Conservation (phyloP, 2,329 filamentous ascomycete genomes). For the Curvularia sp. region DNA sequence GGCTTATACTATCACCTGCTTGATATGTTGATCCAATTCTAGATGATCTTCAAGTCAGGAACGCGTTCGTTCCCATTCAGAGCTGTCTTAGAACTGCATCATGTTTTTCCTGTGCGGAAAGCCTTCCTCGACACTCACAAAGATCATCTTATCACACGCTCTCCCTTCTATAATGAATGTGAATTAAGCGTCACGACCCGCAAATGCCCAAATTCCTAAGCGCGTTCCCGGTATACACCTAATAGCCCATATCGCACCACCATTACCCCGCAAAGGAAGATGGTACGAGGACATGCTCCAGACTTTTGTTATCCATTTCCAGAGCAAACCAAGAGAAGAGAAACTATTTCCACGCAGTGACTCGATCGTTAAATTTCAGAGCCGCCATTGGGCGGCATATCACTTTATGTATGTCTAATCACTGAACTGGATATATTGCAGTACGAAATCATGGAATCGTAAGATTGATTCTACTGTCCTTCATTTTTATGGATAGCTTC, state of each 20-base stretch:
- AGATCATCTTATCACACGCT: no score
- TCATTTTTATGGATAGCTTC: neutral
- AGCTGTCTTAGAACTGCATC: neutral
- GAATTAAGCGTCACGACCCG: neutral
- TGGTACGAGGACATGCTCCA: neutral
- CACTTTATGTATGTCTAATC: neutral
- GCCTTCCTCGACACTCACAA: neutral
- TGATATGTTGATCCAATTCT: neutral
- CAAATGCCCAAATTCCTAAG: neutral
- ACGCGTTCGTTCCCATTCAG: neutral
- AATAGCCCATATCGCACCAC: no score
- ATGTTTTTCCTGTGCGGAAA: neutral
- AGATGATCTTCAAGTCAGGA: neutral
- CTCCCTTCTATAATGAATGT: neutral
- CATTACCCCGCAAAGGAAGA: neutral
- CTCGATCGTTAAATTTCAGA: neutral
- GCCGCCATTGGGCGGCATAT: neutral
- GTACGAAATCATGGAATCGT: neutral
- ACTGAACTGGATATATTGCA: neutral
- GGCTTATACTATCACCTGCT: neutral
- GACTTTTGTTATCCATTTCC: neutral
- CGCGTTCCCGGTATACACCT: neutral
- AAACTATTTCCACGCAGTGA: no score
- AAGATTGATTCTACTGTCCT: neutral
- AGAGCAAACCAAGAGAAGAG: no score